A percentile compares a stretch with the other conserved stretches of the same genome.
These are phyloP conservation scores for Sporobolomyces pararoseus DNA, from an alignment of 768 basidiomycete species.

Conservation along the genomic window DNA sequence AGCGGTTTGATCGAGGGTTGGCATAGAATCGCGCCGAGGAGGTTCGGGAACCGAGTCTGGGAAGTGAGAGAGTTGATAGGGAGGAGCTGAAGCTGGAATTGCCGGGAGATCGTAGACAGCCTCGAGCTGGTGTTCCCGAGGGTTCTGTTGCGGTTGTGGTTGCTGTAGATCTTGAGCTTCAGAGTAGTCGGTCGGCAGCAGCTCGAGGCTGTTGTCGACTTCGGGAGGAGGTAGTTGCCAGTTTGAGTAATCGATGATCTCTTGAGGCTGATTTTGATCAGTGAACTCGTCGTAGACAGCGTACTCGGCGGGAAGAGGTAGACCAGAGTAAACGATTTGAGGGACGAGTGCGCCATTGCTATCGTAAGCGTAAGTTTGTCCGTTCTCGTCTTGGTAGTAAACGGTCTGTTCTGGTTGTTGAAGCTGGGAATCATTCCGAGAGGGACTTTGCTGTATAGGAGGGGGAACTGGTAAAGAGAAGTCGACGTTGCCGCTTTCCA, in stretches of 20 bases:
- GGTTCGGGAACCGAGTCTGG: constrained; percentile 11
- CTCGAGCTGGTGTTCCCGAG: background rate
- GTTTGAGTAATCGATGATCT: constrained; percentile 6
- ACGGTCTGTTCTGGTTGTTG: background rate
- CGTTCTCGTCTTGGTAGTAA: constrained; percentile 11
- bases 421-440: background rate
- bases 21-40: constrained; percentile 11
- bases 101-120: constrained; percentile 8
- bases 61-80: constrained; percentile 19
- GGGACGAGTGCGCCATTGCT: constrained; percentile 6
- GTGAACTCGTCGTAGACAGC: background rate
- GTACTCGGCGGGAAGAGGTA: background rate
- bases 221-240: constrained; percentile 18
- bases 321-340: constrained; percentile 7
- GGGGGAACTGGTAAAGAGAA: constrained; percentile 10
- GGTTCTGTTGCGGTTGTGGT: background rate
- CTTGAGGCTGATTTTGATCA: background rate
- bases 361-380: constrained; percentile 18
- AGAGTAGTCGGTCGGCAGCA: background rate
- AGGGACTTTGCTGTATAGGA: background rate
- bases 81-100: constrained; percentile 8
- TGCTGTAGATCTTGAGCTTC: background rate
- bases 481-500: constrained; percentile 3
- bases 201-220: constrained; percentile 18
- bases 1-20: constrained; percentile 19